Percentiles rank a stretch among this genome's conserved stretches.
Conservation (phyloP, 164 flowering plant species). For the Chimonanthus salicifolius region DNA sequence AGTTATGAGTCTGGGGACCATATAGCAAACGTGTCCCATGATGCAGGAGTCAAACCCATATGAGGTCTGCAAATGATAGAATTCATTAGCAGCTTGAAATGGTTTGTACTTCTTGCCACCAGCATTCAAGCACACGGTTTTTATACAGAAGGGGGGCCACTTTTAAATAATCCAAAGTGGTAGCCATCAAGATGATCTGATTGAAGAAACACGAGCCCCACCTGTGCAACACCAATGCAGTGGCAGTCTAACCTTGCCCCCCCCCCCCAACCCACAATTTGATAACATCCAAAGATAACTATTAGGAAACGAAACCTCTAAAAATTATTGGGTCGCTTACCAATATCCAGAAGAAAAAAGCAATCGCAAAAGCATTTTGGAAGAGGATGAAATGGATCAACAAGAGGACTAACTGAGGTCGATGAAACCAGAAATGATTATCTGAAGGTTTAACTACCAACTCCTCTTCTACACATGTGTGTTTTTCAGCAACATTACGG, state of each 20-base stretch:
- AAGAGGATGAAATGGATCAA: too few species aligned
- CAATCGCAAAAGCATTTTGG: too few species aligned
- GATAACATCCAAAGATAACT: background rate
- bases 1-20: slow-evolving; percentile 37
- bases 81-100: background rate
- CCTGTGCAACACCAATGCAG: too few species aligned
- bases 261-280: background rate
- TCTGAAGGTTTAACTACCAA: too few species aligned
- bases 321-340: too few species aligned
- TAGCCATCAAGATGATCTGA: background rate
- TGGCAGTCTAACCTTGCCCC: too few species aligned
- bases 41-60: slow-evolving; percentile 35
- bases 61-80: slow-evolving; percentile 5
- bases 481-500: too few species aligned
- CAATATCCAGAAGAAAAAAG: too few species aligned
- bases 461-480: too few species aligned
- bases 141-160: background rate
- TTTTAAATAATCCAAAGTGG: background rate
- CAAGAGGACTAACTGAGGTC: too few species aligned
- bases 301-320: background rate
- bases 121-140: background rate
- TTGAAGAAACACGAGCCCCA: too few species aligned
- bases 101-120: background rate
- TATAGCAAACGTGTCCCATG: slow-evolving; percentile 10
- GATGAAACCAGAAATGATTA: too few species aligned